Conservation (phyloP, 768 basidiomycete genomes). For the Leucosporidium yakuticum region DNA sequence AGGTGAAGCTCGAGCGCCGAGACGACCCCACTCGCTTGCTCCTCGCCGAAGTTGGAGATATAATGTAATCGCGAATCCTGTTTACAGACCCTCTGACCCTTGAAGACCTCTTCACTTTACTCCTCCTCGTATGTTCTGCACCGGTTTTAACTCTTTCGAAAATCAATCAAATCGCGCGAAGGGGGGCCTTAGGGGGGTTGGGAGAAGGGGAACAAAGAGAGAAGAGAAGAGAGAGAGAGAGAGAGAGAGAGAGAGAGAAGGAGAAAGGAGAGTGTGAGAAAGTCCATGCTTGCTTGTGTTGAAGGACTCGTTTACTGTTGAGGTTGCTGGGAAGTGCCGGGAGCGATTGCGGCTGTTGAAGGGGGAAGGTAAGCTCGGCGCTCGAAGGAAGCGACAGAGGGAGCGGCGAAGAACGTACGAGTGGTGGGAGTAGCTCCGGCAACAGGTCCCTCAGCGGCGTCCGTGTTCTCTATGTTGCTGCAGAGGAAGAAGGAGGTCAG, state of each 20-base stretch:
- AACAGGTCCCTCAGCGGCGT: slow-evolving; percentile 20
- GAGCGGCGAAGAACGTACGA: not conserved
- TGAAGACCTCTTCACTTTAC: too few relatives aligned
- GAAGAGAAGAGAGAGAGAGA: not conserved
- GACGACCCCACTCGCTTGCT: too few relatives aligned
- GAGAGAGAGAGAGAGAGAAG: not conserved
- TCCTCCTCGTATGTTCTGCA: too few relatives aligned
- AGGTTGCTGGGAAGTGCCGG: not conserved
- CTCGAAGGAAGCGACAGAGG: not conserved
- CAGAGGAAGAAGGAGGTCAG: slow-evolving; percentile 68
- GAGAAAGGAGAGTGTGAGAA: not conserved
- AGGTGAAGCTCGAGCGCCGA: too few relatives aligned
- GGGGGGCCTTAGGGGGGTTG: not conserved
- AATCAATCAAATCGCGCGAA: too few relatives aligned
- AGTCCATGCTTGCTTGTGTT: not conserved
- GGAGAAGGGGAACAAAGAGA: not conserved
- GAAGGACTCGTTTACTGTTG: not conserved
- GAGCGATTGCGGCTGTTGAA: not conserved
- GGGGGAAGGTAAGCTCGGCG: not conserved
- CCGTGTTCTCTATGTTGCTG: slow-evolving; percentile 35
- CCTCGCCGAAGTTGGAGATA: too few relatives aligned
- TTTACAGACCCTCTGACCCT: too few relatives aligned
- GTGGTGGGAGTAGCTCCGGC: slow-evolving; percentile 6
- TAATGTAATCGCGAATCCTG: too few relatives aligned
- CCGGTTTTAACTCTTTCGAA: too few relatives aligned